Percentiles rank a stretch among this genome's conserved stretches.
Conservation (phyloP, 805 yeast genomes). For the Priceomyces carsonii region DNA sequence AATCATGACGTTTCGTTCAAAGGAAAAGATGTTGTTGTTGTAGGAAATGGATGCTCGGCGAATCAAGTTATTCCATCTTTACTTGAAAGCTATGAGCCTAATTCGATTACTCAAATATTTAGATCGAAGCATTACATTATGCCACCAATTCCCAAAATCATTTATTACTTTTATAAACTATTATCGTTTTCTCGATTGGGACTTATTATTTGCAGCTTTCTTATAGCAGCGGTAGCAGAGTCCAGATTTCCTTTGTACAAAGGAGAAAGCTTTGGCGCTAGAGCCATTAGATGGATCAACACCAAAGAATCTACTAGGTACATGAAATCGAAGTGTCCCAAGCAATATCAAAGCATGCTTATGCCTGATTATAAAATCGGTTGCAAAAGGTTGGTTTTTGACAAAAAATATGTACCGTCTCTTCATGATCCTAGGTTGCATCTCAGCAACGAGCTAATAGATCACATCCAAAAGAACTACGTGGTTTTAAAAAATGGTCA, state of each 20-base stretch:
- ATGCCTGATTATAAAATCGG: constrained; percentile 43
- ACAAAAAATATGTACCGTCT: constrained; percentile 34
- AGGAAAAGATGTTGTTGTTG: constrained; percentile 36
- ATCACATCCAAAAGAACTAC: constrained; percentile 27
- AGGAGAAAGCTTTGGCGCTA: constrained; percentile 27
- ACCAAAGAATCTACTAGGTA: constrained; percentile 19
- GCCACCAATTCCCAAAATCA: constrained; percentile 35
- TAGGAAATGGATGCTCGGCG: constrained; percentile 47
- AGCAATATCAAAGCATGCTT: constrained; percentile 30
- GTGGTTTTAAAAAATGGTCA: constrained; percentile 29
- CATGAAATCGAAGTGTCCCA: constrained; percentile 30
- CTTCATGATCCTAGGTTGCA: constrained; percentile 31
- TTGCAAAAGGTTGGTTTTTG: constrained; percentile 42
- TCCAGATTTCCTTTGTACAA: constrained; percentile 35
- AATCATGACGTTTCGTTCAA: constrained; percentile 33
- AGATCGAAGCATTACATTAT: constrained; percentile 38
- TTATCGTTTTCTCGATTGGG: constrained; percentile 29
- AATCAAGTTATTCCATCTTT: constrained; percentile 41
- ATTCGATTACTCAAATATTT: constrained; percentile 31
- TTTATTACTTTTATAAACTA: constrained; percentile 21
- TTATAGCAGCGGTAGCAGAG: constrained; percentile 32
- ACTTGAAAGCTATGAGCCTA: constrained; percentile 23
- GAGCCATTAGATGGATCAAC: constrained; percentile 26
- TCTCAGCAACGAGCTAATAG: constrained; percentile 21
- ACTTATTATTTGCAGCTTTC: constrained; percentile 26